A percentile compares a stretch with the other conserved stretches of the same genome.
These are phyloP conservation scores for Quercus tomentella DNA, from an alignment of 331 rosid species.

Conservation along the genomic window DNA sequence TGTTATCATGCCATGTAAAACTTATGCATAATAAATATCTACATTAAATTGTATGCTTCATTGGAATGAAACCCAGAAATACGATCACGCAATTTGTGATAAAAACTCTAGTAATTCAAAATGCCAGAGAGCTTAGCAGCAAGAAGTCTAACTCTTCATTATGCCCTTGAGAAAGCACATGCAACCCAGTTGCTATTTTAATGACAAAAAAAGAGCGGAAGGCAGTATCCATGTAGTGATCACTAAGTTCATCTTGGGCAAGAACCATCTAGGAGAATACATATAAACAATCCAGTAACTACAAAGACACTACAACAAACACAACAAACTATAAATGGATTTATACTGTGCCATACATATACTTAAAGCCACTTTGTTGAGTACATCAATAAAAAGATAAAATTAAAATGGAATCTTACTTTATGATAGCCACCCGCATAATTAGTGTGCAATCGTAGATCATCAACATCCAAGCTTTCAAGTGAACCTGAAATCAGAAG, in stretches of 20 bases:
- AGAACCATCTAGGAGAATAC: background rate
- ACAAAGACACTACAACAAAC: background rate
- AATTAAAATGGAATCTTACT: conserved; percentile 41
- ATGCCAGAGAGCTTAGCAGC: no score
- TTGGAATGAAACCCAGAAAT: no score
- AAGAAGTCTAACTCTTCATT: no score
- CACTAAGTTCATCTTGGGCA: background rate
- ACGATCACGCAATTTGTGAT: no score
- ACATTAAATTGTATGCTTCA: no score
- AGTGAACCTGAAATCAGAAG: conserved; percentile 97
- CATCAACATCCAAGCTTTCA: conserved; percentile 95
- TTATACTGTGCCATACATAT: background rate
- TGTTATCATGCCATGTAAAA: no score
- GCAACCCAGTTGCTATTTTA: background rate
- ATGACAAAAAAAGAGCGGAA: background rate
- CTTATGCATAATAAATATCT: no score
- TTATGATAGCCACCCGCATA: conserved; percentile 84
- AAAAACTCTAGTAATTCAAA: no score
- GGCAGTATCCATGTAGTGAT: background rate
- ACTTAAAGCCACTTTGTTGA: background rate
- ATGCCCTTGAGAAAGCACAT: no score
- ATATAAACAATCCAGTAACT: no score
- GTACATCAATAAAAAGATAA: background rate
- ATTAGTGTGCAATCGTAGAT: conserved; percentile 71
- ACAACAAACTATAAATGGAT: background rate